Conservation (phyloP, 176 grass and related monocot species). For the Bromus sterilis region DNA sequence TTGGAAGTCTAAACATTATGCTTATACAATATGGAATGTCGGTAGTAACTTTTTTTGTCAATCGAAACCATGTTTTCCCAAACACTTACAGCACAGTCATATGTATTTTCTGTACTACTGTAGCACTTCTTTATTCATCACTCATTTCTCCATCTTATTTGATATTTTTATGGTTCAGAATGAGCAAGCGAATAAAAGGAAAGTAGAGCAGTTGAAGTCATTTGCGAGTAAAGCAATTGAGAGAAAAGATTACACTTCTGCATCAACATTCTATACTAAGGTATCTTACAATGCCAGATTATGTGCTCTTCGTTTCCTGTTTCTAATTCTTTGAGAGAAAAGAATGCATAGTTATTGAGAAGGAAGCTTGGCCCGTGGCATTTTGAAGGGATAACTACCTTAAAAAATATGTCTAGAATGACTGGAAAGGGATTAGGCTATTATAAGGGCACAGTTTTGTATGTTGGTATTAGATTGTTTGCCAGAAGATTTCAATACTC, state of each 20-base stretch:
- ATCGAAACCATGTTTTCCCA: neutral
- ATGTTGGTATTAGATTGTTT: neutral
- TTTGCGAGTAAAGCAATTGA: neutral
- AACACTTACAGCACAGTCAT: neutral
- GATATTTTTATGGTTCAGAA: neutral
- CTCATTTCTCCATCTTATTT: neutral
- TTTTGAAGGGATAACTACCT: neutral
- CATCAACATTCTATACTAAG: neutral
- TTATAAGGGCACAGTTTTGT: neutral
- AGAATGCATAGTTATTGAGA: neutral
- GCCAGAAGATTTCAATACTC: neutral
- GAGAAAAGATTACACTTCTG: neutral
- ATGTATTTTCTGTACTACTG: neutral
- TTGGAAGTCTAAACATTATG: neutral
- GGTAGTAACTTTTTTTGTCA: neutral
- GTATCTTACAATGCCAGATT: neutral
- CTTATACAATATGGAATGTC: neutral
- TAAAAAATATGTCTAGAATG: neutral
- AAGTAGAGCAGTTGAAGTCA: neutral
- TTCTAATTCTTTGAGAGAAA: neutral
- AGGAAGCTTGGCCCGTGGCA: neutral
- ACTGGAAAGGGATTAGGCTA: neutral
- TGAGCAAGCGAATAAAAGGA: neutral
- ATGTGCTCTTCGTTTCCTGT: neutral
- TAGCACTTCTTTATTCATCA: neutral